Conservation (phyloP, 2,329 filamentous ascomycete species). For the Verticillium isaacii region DNA sequence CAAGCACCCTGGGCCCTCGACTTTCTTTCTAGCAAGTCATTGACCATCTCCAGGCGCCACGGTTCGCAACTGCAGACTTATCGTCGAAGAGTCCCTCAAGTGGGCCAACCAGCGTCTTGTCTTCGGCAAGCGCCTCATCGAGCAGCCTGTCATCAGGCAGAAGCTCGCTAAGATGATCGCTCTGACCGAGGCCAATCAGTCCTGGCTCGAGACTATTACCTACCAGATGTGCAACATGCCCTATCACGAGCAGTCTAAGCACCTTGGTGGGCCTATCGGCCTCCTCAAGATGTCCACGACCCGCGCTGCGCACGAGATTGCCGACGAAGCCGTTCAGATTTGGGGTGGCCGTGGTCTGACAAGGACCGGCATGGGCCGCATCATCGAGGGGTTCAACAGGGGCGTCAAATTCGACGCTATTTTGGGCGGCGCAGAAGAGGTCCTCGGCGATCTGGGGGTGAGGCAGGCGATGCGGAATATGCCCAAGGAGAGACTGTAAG, state of each 20-base stretch:
- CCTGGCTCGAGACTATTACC: constrained; percentile 79
- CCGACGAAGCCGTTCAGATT: constrained; percentile 79
- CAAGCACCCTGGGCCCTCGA: constrained; percentile 7
- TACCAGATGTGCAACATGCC: constrained; percentile 87
- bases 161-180: constrained; percentile 88
- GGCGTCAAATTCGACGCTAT: constrained; percentile 80
- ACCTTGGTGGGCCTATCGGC: constrained; percentile 76
- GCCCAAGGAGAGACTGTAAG: constrained; percentile 75
- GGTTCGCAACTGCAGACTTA: constrained; percentile 59
- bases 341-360: constrained; percentile 80
- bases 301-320: constrained; percentile 73
- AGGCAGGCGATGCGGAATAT: constrained; percentile 80
- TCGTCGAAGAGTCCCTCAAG: constrained; percentile 81
- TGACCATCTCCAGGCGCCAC: constrained; percentile 40
- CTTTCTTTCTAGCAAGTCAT: background rate
- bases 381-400: constrained; percentile 80
- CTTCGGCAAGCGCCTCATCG: constrained; percentile 76
- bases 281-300: constrained; percentile 77
- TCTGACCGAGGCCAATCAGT: constrained; percentile 74
- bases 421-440: constrained; percentile 77
- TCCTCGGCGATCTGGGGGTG: constrained; percentile 75
- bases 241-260: constrained; percentile 69
- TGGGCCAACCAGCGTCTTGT: constrained; percentile 85
- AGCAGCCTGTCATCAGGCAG: constrained; percentile 77
- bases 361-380: constrained; percentile 74